Evolutionary conservation across 2,329 filamentous ascomycete species (phyloP).

Genomic region (Aureobasidium sp.): DNA sequence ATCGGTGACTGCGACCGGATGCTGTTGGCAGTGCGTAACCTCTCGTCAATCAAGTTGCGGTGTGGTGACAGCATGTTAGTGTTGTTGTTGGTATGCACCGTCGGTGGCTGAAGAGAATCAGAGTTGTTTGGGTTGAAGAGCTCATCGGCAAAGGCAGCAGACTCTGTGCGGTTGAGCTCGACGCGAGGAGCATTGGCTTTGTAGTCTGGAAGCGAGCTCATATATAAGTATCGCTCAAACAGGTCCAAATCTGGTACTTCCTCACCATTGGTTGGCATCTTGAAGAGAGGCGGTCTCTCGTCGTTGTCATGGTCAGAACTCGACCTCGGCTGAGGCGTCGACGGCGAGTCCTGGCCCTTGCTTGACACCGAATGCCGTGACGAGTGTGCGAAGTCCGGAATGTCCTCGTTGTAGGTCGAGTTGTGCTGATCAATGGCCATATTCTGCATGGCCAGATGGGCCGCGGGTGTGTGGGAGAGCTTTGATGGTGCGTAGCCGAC

Average conservation of each 20-base stretch:
- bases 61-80: slow-evolving; percentile 47
- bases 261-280: slow-evolving; percentile 51
- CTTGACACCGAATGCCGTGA: slow-evolving; percentile 54
- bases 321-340: slow-evolving; percentile 49
- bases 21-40: slow-evolving; percentile 71
- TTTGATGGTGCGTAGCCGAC: slow-evolving; percentile 26
- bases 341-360: slow-evolving; percentile 54
- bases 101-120: slow-evolving; percentile 42
- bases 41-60: slow-evolving; percentile 62
- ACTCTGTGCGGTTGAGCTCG: slow-evolving; percentile 65
- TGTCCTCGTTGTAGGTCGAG: slow-evolving; percentile 37
- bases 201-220: slow-evolving; percentile 13
- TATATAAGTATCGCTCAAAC: slow-evolving; percentile 33
- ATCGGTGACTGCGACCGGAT: slow-evolving; percentile 54
- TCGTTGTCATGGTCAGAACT: slow-evolving; percentile 46
- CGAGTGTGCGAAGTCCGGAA: slow-evolving; percentile 46
- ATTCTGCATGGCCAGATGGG: slow-evolving; percentile 55
- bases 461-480: slow-evolving; percentile 34
- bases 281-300: slow-evolving; percentile 41
- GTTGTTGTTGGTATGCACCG: slow-evolving; percentile 52
- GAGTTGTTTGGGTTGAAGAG: slow-evolving; percentile 69
- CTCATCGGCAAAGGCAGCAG: slow-evolving; percentile 77
- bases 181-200: slow-evolving; percentile 50
- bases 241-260: slow-evolving; percentile 23
- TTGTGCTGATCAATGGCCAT: slow-evolving; percentile 49